These are phyloP conservation scores for Firmiana major DNA, from an alignment of 345 rosid genomes.

Conservation along the genomic window DNA sequence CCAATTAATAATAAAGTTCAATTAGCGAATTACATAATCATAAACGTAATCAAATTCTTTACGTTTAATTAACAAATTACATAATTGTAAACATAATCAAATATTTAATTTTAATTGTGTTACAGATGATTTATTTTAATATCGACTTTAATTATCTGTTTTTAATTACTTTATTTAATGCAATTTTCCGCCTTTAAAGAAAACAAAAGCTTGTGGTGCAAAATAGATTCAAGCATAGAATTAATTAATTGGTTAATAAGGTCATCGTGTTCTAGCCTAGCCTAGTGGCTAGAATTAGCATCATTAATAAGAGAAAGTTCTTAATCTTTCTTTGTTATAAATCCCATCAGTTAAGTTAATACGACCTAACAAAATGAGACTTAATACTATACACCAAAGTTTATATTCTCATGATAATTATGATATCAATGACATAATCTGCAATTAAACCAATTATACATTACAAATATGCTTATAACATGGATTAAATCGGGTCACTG, in stretches of 20 bases:
- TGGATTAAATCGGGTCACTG: constrained; percentile 25
- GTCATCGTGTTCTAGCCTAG: neutral
- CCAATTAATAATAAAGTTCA: neutral
- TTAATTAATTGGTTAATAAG: neutral
- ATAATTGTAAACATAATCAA: too few species aligned
- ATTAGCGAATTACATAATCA: neutral
- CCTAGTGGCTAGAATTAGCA: neutral
- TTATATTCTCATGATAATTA: neutral
- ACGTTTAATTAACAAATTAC: neutral
- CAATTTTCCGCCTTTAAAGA: too few species aligned
- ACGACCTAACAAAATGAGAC: neutral
- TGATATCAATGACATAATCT: neutral
- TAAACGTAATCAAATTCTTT: too few species aligned
- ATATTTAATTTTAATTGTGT: too few species aligned
- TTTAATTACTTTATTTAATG: too few species aligned
- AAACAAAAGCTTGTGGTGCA: neutral
- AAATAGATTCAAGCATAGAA: too few species aligned
- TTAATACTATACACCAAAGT: neutral
- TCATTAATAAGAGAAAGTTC: neutral
- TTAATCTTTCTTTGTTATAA: neutral
- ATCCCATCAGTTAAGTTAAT: neutral
- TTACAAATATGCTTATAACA: constrained; percentile 21
- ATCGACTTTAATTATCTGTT: too few species aligned
- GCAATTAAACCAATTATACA: constrained; percentile 5
- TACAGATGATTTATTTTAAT: too few species aligned